Evolutionary conservation across 192 early-diverging fungal genomes (phyloP).

Genomic region (Mortierella claussenii): DNA sequence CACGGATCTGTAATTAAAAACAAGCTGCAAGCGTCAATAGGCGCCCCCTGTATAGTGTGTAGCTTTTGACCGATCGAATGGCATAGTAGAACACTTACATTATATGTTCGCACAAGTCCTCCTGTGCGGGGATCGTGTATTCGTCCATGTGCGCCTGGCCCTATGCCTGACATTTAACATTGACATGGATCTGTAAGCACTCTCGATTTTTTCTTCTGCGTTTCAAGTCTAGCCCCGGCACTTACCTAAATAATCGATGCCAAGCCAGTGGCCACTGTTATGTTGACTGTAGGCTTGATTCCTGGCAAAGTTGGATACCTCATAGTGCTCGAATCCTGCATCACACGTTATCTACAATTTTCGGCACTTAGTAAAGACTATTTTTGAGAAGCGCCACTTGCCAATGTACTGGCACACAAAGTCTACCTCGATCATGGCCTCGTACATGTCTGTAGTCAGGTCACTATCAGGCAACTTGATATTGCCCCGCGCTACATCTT

Average conservation of each 20-base stretch:
- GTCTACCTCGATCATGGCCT: slow-evolving; percentile 55
- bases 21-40: too few species aligned
- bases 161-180: slow-evolving; percentile 56
- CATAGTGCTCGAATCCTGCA: slow-evolving; percentile 64
- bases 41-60: too few species aligned
- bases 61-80: too few species aligned
- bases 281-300: slow-evolving; percentile 56
- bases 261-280: slow-evolving; percentile 66
- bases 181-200: too few species aligned
- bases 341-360: slow-evolving; percentile 32
- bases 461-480: slow-evolving; percentile 50
- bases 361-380: not conserved
- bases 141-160: slow-evolving; percentile 67
- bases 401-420: too few species aligned
- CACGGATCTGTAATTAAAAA: slow-evolving; percentile 63
- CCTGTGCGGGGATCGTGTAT: slow-evolving; percentile 33
- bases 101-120: slow-evolving; percentile 54
- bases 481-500: slow-evolving; percentile 41
- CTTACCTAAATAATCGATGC: slow-evolving; percentile 65
- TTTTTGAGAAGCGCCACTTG: too few species aligned
- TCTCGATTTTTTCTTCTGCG: too few species aligned
- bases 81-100: too few species aligned
- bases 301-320: slow-evolving; percentile 64
- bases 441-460: slow-evolving; percentile 63
- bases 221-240: too few species aligned